Evolutionary conservation across 2,329 filamentous ascomycete genomes (phyloP).

Genomic region (Fusarium graminum): DNA sequence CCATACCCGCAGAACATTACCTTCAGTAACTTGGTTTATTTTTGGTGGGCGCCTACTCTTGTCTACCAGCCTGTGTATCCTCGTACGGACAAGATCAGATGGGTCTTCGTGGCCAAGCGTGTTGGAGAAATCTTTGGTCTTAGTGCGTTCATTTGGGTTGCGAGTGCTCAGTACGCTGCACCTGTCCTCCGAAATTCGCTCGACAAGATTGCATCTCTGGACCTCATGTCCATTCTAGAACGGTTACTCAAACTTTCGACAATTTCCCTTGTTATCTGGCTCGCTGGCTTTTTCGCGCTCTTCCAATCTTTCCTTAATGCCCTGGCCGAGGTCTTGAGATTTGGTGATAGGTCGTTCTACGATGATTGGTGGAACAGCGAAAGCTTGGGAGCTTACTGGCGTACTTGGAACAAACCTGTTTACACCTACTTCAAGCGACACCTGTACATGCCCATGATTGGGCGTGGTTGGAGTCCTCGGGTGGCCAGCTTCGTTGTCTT

Average conservation of each 20-base stretch:
- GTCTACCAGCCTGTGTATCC: constrained; percentile 98
- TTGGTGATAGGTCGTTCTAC: constrained; percentile 95
- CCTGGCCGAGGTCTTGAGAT: constrained; percentile 87
- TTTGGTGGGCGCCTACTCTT: constrained; percentile 97
- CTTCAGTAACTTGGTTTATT: constrained; percentile 87
- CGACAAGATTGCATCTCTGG: constrained; percentile 84
- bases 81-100: constrained; percentile 82
- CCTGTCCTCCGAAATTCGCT: constrained; percentile 91
- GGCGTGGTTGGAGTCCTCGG: constrained; percentile 80
- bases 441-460: constrained; percentile 88
- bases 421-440: constrained; percentile 97
- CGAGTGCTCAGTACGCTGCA: constrained; percentile 92
- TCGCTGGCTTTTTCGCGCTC: constrained; percentile 95
- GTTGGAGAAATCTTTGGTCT: constrained; percentile 81
- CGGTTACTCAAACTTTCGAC: constrained; percentile 94
- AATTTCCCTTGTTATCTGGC: constrained; percentile 95
- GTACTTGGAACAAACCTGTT: constrained; percentile 97
- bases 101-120: constrained; percentile 88
- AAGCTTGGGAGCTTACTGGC: constrained; percentile 90
- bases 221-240: constrained; percentile 86
- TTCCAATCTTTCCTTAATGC: constrained; percentile 96
- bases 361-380: constrained; percentile 98
- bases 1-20: constrained; percentile 95
- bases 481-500: constrained; percentile 86
- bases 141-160: constrained; percentile 93